These are phyloP conservation scores for Globisporangium heterothallicum DNA, from an alignment of 352 stramenopile genomes.

Conservation along the genomic window DNA sequence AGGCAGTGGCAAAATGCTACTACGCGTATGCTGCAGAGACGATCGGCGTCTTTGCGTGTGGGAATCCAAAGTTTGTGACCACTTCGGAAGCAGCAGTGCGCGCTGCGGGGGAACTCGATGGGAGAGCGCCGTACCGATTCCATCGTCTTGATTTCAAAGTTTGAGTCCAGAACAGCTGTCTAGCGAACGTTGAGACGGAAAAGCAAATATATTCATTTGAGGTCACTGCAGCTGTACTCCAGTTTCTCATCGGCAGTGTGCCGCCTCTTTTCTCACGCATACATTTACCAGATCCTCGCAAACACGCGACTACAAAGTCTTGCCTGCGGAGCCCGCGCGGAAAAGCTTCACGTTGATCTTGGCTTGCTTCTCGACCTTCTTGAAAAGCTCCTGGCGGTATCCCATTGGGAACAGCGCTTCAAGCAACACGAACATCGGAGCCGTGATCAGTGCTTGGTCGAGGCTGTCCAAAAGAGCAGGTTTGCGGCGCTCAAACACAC, in stretches of 20 bases:
- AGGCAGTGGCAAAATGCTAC: conserved; percentile 10
- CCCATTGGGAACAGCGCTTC: conserved; percentile 74
- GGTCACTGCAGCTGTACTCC: too few species aligned
- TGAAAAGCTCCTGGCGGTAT: conserved; percentile 66
- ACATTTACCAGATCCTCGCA: too few species aligned
- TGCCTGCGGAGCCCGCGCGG: conserved; percentile 23
- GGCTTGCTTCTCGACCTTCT: conserved; percentile 51
- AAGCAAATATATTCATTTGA: too few species aligned
- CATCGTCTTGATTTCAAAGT: conserved; percentile 11
- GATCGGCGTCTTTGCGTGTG: conserved; percentile 23
- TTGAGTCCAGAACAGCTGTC: too few species aligned
- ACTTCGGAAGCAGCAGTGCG: conserved; percentile 8
- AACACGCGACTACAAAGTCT: conserved; percentile 21
- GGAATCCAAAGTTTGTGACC: conserved; percentile 8
- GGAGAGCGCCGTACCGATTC: background rate
- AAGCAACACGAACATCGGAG: conserved; percentile 84
- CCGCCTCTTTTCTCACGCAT: too few species aligned
- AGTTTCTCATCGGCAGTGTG: too few species aligned
- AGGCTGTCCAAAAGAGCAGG: conserved; percentile 82
- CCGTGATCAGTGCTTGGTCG: conserved; percentile 74
- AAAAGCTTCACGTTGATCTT: conserved; percentile 62
- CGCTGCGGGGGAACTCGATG: background rate
- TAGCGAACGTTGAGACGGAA: too few species aligned
- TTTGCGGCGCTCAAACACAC: conserved; percentile 79
- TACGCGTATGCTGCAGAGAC: conserved; percentile 12